A percentile compares a stretch with the other conserved stretches of the same genome.
phyloP scores from a whole-genome alignment of 2,329 filamentous ascomycete genomes.

The Calonectria leucothoes region DNA sequence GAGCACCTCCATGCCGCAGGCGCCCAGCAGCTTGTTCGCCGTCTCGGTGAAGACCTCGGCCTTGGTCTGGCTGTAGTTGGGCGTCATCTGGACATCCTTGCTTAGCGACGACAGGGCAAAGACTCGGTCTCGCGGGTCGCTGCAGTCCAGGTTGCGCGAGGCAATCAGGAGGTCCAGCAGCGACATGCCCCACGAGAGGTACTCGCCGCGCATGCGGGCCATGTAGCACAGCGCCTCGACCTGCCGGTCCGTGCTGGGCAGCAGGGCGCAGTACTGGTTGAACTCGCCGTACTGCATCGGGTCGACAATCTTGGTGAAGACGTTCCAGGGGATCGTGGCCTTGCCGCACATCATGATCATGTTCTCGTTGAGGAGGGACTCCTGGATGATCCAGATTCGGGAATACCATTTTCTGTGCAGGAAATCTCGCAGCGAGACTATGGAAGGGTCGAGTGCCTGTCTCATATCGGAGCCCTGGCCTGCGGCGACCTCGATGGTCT shows the following conservation, averaged over 20 bases:
- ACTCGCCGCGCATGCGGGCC: neutral
- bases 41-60: neutral
- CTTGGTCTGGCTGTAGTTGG: neutral
- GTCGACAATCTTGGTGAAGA: neutral
- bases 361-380: slow-evolving; percentile 7
- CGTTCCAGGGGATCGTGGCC: neutral
- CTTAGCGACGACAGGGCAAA: slow-evolving; percentile 7
- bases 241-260: neutral
- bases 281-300: neutral
- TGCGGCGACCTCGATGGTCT: neutral
- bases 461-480: neutral
- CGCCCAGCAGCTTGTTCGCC: neutral
- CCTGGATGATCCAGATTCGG: slow-evolving; percentile 16
- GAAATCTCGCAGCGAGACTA: slow-evolving; percentile 7
- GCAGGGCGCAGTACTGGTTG: neutral
- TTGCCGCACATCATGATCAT: slow-evolving; percentile 20
- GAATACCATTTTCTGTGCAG: slow-evolving; percentile 9
- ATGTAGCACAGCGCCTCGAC: neutral
- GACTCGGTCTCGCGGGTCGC: slow-evolving; percentile 12
- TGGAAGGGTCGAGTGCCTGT: neutral
- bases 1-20: neutral
- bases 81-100: neutral
- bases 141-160: slow-evolving; percentile 12
- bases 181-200: neutral
- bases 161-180: neutral